Conservation (phyloP, 2,329 filamentous ascomycete species). For the Westerdykella aurantiaca region DNA sequence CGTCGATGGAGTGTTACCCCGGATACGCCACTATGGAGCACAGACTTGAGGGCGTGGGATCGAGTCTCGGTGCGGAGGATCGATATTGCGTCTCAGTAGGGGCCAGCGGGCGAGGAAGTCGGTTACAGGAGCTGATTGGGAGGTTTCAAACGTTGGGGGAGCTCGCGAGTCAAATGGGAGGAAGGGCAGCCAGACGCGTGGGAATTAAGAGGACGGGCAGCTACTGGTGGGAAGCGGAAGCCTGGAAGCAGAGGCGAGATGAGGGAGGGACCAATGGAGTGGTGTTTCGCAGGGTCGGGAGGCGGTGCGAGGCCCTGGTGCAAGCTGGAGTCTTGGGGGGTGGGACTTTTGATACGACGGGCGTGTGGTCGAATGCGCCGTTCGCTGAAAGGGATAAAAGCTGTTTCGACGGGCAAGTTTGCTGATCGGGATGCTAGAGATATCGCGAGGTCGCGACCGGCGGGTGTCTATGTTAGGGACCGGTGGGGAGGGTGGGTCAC, state of each 20-base stretch:
- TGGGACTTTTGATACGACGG: slow-evolving; percentile 12
- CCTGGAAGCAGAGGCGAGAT: slow-evolving; percentile 31
- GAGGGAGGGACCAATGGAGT: slow-evolving; percentile 26
- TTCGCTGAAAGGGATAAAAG: slow-evolving; percentile 17
- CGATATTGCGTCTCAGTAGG: neutral
- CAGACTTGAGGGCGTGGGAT: slow-evolving; percentile 15
- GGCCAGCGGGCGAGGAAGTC: too few species aligned
- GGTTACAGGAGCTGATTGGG: slow-evolving; percentile 22
- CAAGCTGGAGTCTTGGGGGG: slow-evolving; percentile 15
- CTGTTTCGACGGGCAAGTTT: slow-evolving; percentile 26
- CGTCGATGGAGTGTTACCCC: slow-evolving; percentile 25
- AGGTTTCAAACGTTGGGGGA: slow-evolving; percentile 8
- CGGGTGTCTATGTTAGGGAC: slow-evolving; percentile 25
- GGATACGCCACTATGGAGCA: slow-evolving; percentile 31
- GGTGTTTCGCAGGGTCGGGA: slow-evolving; percentile 11
- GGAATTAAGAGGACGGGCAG: slow-evolving; percentile 15
- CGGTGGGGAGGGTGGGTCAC: slow-evolving; percentile 27
- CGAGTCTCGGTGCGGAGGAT: slow-evolving; percentile 10
- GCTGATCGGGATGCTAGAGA: slow-evolving; percentile 23
- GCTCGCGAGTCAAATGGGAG: slow-evolving; percentile 16
- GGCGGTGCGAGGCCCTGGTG: slow-evolving; percentile 15
- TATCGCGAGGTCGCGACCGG: slow-evolving; percentile 22
- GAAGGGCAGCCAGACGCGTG: slow-evolving; percentile 23
- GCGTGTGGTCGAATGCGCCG: slow-evolving; percentile 12
- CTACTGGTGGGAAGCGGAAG: slow-evolving; percentile 29